Conservation (phyloP, 768 basidiomycete genomes). For the Pleurotus tuber-regium region DNA sequence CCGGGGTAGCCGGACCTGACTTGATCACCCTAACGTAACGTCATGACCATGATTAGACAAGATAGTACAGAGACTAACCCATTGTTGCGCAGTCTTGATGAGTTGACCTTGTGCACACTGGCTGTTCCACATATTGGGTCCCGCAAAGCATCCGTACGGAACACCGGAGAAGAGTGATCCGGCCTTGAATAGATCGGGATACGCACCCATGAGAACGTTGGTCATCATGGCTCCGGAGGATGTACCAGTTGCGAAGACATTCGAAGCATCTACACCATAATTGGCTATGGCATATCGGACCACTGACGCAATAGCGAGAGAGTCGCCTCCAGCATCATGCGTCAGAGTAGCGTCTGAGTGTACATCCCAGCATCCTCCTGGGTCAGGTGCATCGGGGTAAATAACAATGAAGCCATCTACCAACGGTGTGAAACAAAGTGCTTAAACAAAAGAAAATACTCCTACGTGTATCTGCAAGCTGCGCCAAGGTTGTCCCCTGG, state of each 20-base stretch:
- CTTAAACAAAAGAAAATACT: neutral
- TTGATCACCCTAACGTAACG: slow-evolving; percentile 36
- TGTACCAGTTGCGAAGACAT: slow-evolving; percentile 50
- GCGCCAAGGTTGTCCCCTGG: slow-evolving; percentile 45
- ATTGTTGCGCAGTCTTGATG: slow-evolving; percentile 43
- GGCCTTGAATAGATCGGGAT: slow-evolving; percentile 52
- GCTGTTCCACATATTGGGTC: slow-evolving; percentile 44
- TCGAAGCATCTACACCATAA: slow-evolving; percentile 42
- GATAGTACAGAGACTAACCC: slow-evolving; percentile 29
- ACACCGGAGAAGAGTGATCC: slow-evolving; percentile 51
- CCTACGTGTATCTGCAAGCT: slow-evolving; percentile 37
- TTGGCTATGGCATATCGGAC: slow-evolving; percentile 46
- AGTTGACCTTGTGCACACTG: slow-evolving; percentile 43
- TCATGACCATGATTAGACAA: neutral
- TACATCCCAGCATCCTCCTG: slow-evolving; percentile 55
- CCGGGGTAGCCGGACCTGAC: slow-evolving; percentile 49
- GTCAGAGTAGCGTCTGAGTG: slow-evolving; percentile 47
- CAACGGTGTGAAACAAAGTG: slow-evolving; percentile 7
- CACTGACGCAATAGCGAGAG: slow-evolving; percentile 45
- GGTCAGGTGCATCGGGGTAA: slow-evolving; percentile 41
- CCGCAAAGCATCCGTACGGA: slow-evolving; percentile 53
- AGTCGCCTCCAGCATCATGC: slow-evolving; percentile 56
- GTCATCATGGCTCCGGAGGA: slow-evolving; percentile 64
- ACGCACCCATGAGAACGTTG: slow-evolving; percentile 50
- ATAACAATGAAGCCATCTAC: slow-evolving; percentile 48